Evolutionary conservation across 208 protist genomes (phyloP).

Genomic region (Leishmania tarentolae): DNA sequence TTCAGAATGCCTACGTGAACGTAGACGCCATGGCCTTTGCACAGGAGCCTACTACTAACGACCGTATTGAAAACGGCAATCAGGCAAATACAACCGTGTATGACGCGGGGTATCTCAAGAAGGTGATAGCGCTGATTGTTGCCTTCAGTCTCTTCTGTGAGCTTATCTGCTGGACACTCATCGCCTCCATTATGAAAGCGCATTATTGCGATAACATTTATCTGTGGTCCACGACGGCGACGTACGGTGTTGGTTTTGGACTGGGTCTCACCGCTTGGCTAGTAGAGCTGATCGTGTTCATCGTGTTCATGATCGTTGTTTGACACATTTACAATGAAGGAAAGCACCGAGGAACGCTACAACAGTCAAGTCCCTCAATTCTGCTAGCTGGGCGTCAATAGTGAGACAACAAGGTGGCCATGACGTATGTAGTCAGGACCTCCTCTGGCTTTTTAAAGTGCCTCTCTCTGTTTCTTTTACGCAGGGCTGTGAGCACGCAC

Average conservation of each 20-base stretch:
- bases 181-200: constrained; percentile 36
- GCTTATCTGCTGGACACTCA: constrained; percentile 67
- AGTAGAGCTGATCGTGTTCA: constrained; percentile 34
- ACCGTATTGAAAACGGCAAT: constrained; percentile 2
- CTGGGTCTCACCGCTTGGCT: constrained; percentile 64
- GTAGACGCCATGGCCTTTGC: background rate
- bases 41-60: background rate
- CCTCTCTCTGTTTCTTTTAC: background rate
- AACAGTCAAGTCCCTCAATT: background rate
- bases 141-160: constrained; percentile 40
- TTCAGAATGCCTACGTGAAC: constrained; percentile 18
- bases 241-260: constrained; percentile 78
- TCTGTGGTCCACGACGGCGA: constrained; percentile 11
- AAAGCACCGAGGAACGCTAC: background rate
- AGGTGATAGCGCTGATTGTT: constrained; percentile 33
- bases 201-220: constrained; percentile 46
- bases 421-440: background rate
- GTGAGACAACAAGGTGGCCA: background rate
- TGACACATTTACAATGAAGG: background rate
- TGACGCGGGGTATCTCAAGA: constrained; percentile 46
- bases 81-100: constrained; percentile 23
- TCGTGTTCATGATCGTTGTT: constrained; percentile 37
- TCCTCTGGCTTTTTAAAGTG: background rate
- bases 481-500: background rate
- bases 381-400: background rate